A percentile compares a stretch with the other conserved stretches of the same genome.
These are phyloP conservation scores for Candida oleophila DNA, from an alignment of 805 yeast genomes.

Conservation along the genomic window DNA sequence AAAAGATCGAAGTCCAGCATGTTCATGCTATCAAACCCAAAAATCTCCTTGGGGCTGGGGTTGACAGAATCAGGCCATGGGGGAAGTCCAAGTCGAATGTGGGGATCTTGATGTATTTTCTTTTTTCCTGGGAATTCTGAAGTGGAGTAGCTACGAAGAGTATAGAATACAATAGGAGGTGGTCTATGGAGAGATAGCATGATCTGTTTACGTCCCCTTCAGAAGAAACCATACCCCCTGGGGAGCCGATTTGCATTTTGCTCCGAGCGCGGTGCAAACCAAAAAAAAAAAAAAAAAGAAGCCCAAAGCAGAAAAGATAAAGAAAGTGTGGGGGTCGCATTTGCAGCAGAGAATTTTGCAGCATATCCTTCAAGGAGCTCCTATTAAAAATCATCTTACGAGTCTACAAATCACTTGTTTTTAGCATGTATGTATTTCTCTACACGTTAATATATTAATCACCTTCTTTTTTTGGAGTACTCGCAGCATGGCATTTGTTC, in stretches of 20 bases:
- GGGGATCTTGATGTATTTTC: slow-evolving; percentile 16
- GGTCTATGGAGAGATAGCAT: background rate
- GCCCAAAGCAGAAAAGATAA: background rate
- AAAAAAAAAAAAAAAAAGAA: background rate
- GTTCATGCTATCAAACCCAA: slow-evolving; percentile 36
- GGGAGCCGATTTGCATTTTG: background rate
- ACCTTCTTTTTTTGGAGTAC: no score
- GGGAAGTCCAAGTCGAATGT: slow-evolving; percentile 25
- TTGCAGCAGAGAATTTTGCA: no score
- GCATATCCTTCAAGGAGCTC: background rate
- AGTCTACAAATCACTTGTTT: background rate
- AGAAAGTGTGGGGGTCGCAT: background rate
- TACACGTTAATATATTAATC: background rate
- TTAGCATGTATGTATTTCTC: background rate
- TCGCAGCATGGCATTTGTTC: no score
- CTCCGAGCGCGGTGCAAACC: background rate
- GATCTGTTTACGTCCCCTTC: background rate
- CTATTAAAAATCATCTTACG: background rate
- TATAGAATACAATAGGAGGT: no score
- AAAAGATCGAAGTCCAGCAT: slow-evolving; percentile 49
- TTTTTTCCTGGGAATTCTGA: background rate
- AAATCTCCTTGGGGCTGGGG: slow-evolving; percentile 74
- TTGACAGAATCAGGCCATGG: slow-evolving; percentile 57
- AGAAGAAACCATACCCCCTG: background rate
- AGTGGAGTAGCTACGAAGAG: no score